Conservation (phyloP, 306 rosid species). For the Aeschynomene evenia region DNA sequence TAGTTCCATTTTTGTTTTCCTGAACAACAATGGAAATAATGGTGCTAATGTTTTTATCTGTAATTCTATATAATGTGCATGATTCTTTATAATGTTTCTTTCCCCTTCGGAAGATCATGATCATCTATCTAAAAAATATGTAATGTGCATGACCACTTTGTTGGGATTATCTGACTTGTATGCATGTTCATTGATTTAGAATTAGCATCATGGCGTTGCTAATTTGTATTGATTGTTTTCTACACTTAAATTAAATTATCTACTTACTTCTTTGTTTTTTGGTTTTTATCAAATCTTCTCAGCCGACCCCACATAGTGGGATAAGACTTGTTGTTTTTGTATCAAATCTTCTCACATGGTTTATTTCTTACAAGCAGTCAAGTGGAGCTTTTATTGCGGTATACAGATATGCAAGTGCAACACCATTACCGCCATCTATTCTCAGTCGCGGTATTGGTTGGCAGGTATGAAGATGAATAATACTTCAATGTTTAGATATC, state of each 20-base stretch:
- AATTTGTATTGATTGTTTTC: background rate
- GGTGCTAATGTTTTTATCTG: background rate
- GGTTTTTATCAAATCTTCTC: too few relatives aligned
- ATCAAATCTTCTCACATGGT: background rate
- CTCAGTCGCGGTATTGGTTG: conserved; percentile 96
- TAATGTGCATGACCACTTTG: background rate
- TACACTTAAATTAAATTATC: conserved; percentile 1
- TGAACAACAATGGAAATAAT: background rate
- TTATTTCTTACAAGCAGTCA: conserved; percentile 54
- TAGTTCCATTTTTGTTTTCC: background rate
- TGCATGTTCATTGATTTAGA: background rate
- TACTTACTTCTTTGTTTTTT: background rate
- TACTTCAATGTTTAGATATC: background rate
- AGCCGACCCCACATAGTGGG: too few relatives aligned
- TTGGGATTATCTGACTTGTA: background rate
- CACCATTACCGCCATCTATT: conserved; percentile 84
- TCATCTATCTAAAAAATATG: too few relatives aligned
- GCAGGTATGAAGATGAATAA: conserved; percentile 62
- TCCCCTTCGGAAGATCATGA: too few relatives aligned
- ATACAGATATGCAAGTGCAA: conserved; percentile 92
- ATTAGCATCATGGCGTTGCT: conserved; percentile 2
- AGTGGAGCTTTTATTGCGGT: conserved; percentile 86
- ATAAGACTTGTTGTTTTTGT: too few relatives aligned
- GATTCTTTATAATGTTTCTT: too few relatives aligned
- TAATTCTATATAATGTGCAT: background rate